These are phyloP conservation scores for Diaporthe helianthi DNA, from an alignment of 2,329 filamentous ascomycete genomes.

Conservation along the genomic window DNA sequence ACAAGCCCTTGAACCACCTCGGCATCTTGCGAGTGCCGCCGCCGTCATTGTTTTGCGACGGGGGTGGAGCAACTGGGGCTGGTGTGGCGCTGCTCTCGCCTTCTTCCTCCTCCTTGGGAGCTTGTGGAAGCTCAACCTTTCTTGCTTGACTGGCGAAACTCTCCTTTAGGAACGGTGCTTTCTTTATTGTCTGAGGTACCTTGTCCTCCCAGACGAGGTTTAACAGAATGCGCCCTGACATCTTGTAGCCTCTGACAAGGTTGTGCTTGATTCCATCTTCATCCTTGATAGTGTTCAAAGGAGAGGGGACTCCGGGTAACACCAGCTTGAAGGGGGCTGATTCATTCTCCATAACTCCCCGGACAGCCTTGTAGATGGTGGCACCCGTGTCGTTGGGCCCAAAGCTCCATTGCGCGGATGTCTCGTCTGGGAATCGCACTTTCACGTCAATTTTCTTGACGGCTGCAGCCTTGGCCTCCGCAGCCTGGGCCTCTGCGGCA, in stretches of 20 bases:
- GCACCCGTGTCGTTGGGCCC: slow-evolving; percentile 71
- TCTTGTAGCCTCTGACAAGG: slow-evolving; percentile 76
- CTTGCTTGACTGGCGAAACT: slow-evolving; percentile 67
- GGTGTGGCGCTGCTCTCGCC: slow-evolving; percentile 42
- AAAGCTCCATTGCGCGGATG: slow-evolving; percentile 76
- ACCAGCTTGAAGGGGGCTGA: slow-evolving; percentile 74
- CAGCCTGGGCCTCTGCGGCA: slow-evolving; percentile 70
- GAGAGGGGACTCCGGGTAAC: slow-evolving; percentile 54
- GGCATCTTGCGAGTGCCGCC: slow-evolving; percentile 58
- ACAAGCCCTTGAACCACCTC: slow-evolving; percentile 75
- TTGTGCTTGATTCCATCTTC: slow-evolving; percentile 54
- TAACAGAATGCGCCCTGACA: slow-evolving; percentile 75
- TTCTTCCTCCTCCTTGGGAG: slow-evolving; percentile 49
- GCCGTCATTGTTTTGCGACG: slow-evolving; percentile 40
- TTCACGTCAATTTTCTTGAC: slow-evolving; percentile 76
- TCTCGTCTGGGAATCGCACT: slow-evolving; percentile 88
- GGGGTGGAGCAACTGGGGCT: slow-evolving; percentile 38
- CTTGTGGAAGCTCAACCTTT: slow-evolving; percentile 70
- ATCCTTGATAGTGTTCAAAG: slow-evolving; percentile 51
- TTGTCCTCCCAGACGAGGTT: slow-evolving; percentile 77
- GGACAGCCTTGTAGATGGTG: slow-evolving; percentile 77
- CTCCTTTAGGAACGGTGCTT: slow-evolving; percentile 64
- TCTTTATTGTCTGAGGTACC: slow-evolving; percentile 63
- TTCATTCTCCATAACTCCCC: slow-evolving; percentile 68
- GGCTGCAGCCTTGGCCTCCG: slow-evolving; percentile 69